phyloP scores from a whole-genome alignment of 768 basidiomycete genomes.

The Lentinus tigrinus region DNA sequence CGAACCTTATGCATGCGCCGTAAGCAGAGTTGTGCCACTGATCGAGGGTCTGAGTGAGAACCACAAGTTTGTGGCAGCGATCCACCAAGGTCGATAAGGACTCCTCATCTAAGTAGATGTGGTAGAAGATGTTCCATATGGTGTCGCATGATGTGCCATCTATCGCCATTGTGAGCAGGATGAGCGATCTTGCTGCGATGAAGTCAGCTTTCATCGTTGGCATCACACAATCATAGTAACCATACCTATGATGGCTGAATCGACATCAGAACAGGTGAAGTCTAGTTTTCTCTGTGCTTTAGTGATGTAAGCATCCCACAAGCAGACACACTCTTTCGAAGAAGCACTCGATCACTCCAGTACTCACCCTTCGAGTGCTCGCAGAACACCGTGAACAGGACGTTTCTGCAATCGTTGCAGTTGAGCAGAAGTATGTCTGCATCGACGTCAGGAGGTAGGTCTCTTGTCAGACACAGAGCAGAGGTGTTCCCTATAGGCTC shows the following conservation, averaged over 20 bases:
- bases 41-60: neutral
- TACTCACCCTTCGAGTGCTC: constrained; percentile 16
- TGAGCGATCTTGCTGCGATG: constrained; percentile 44
- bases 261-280: constrained; percentile 51
- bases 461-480: constrained; percentile 46
- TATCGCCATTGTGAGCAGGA: constrained; percentile 43
- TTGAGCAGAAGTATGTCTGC: constrained; percentile 40
- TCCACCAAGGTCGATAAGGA: constrained; percentile 32
- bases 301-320: no score
- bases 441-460: constrained; percentile 43
- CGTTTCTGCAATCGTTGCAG: constrained; percentile 54
- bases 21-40: constrained; percentile 43
- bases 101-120: constrained; percentile 42
- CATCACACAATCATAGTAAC: neutral
- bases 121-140: constrained; percentile 50
- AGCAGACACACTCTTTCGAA: no score
- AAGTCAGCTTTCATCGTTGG: neutral
- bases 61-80: constrained; percentile 41
- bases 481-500: constrained; percentile 62
- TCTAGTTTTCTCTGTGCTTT: constrained; percentile 34
- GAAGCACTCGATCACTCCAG: no score
- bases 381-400: constrained; percentile 47
- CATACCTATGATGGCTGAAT: constrained; percentile 47
- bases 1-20: constrained; percentile 36
- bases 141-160: constrained; percentile 27